A percentile compares a stretch with the other conserved stretches of the same genome.
Conservation (phyloP, 2,329 filamentous ascomycete species). For the Hansfordia pulvinata region DNA sequence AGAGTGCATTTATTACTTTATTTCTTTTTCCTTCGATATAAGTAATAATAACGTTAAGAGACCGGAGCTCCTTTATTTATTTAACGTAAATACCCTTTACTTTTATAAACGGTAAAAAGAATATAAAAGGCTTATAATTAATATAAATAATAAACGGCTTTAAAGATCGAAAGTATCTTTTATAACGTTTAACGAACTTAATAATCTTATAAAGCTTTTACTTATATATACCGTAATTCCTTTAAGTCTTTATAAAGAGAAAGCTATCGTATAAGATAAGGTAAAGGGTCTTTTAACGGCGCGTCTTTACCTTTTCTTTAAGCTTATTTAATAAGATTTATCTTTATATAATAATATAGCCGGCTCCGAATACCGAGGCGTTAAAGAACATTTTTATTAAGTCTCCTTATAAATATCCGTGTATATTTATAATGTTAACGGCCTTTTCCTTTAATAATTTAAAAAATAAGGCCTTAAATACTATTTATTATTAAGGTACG, state of each 20-base stretch:
- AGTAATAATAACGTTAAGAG: background rate
- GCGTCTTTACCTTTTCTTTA: no score
- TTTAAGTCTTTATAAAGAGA: conserved; percentile 1
- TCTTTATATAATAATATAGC: background rate
- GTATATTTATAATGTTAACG: no score
- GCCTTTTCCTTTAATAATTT: no score
- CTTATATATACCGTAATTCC: conserved; percentile 1
- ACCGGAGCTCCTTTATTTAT: background rate
- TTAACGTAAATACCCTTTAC: conserved; percentile 1
- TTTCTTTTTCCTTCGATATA: conserved; percentile 1
- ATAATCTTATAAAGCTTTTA: background rate
- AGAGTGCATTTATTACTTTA: conserved; percentile 1
- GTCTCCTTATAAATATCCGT: no score
- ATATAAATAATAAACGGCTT: background rate
- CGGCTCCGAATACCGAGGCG: background rate
- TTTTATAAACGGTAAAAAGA: background rate
- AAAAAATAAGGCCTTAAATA: no score
- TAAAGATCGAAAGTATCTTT: background rate
- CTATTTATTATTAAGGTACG: no score
- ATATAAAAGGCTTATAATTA: conserved; percentile 1
- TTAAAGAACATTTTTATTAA: no score
- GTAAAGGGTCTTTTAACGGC: background rate
- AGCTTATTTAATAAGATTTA: background rate
- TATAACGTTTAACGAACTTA: background rate
- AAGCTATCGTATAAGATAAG: conserved; percentile 1